Evolutionary conservation across 805 yeast species (phyloP).

Genomic region (Zygoascus ofunaensis): DNA sequence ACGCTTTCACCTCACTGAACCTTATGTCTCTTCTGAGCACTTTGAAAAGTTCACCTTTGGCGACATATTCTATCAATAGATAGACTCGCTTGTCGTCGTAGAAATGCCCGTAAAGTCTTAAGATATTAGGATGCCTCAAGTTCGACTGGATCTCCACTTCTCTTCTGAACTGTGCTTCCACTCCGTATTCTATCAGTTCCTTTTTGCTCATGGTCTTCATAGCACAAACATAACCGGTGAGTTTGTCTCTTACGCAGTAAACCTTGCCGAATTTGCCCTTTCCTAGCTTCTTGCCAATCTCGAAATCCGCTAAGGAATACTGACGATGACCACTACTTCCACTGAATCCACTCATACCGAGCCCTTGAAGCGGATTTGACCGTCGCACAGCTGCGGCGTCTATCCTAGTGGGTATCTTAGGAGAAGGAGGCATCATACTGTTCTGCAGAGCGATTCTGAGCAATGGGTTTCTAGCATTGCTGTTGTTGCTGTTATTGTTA

Average conservation of each 20-base stretch:
- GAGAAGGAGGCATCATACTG: conserved; percentile 11
- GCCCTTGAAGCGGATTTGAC: conserved; percentile 18
- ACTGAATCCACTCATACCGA: conserved; percentile 3
- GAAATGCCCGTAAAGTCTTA: conserved; percentile 79
- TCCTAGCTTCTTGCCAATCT: conserved; percentile 78
- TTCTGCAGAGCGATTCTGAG: conserved; percentile 18
- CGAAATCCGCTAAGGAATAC: conserved; percentile 56
- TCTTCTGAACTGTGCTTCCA: conserved; percentile 77
- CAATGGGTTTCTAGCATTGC: conserved; percentile 15
- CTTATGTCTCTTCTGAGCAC: conserved; percentile 55
- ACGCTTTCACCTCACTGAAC: conserved; percentile 65
- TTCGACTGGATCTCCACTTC: conserved; percentile 87
- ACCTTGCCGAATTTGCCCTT: conserved; percentile 93
- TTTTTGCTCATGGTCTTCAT: conserved; percentile 82
- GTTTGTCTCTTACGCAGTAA: conserved; percentile 72
- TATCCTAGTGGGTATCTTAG: conserved; percentile 6
- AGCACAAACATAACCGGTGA: conserved; percentile 76
- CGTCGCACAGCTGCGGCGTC: conserved; percentile 10
- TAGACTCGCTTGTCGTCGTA: conserved; percentile 74
- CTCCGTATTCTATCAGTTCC: conserved; percentile 64
- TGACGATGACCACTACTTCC: conserved; percentile 15
- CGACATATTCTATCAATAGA: conserved; percentile 73
- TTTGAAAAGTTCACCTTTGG: conserved; percentile 79
- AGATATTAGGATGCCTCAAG: conserved; percentile 63
- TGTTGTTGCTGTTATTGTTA: background rate